phyloP scores from a whole-genome alignment of 441 rosid genomes.

The Viola pubescens region DNA sequence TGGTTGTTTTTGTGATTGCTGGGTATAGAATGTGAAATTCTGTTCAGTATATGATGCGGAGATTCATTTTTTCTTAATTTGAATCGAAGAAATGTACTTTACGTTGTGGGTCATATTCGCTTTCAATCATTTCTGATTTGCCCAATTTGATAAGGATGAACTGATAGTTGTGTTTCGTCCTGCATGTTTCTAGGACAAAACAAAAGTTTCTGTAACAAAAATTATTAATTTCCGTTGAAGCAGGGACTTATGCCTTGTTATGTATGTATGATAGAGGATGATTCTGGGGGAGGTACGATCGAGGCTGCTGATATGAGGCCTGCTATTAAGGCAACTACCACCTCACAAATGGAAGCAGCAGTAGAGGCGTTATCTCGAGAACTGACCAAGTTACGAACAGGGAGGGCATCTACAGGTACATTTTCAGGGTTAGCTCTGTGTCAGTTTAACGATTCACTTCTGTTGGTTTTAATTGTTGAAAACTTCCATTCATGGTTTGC shows the following conservation, averaged over 20 bases:
- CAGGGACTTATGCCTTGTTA: not conserved
- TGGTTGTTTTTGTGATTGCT: not conserved
- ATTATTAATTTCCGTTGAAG: not conserved
- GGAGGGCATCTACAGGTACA: constrained; percentile 78
- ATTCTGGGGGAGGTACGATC: constrained; percentile 23
- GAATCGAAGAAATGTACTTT: not conserved
- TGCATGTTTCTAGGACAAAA: too few species aligned
- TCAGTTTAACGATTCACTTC: not conserved
- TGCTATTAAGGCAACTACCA: constrained; percentile 46
- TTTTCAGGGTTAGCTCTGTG: not conserved
- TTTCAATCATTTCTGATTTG: not conserved
- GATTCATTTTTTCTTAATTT: not conserved
- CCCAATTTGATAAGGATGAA: not conserved
- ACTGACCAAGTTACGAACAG: constrained; percentile 68
- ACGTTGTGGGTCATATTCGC: not conserved
- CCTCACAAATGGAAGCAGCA: constrained; percentile 88
- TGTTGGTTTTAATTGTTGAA: constrained; percentile 12
- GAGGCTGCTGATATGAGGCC: constrained; percentile 66
- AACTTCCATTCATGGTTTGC: not conserved
- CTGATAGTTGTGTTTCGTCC: not conserved
- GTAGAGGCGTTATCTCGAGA: constrained; percentile 65
- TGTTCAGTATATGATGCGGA: not conserved
- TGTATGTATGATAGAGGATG: constrained; percentile 14
- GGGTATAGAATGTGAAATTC: not conserved
- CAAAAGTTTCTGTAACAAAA: too few species aligned